Percentiles rank a stretch among this genome's conserved stretches.
Evolutionary conservation across 2,329 filamentous ascomycete species (phyloP).

Genomic region (Metarhizium humberi): DNA sequence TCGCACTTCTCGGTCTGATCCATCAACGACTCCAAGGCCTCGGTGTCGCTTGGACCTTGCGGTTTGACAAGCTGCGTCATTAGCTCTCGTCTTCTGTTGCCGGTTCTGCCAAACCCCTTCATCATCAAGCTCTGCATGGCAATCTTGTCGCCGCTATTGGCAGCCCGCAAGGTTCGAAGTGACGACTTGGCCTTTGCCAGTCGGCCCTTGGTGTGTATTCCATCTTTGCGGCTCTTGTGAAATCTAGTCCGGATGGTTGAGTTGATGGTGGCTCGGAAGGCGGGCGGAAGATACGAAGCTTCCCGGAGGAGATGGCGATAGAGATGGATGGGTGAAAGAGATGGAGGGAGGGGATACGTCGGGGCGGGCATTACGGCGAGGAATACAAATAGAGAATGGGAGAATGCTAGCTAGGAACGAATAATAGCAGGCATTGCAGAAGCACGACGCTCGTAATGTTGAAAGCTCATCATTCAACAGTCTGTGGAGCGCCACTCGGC

Average conservation of each 20-base stretch:
- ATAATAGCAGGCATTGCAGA: background rate
- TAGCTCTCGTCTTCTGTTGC: slow-evolving; percentile 40
- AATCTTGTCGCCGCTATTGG: slow-evolving; percentile 38
- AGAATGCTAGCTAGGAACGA: background rate
- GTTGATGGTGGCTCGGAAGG: slow-evolving; percentile 35
- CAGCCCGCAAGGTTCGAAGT: slow-evolving; percentile 41
- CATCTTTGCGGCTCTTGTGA: slow-evolving; percentile 25
- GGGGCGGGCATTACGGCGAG: slow-evolving; percentile 19
- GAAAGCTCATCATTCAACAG: background rate
- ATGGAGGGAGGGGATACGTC: slow-evolving; percentile 13
- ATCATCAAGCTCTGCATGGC: slow-evolving; percentile 39
- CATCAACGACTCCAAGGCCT: slow-evolving; percentile 27
- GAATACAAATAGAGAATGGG: background rate
- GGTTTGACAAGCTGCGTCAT: slow-evolving; percentile 27
- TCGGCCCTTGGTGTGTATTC: slow-evolving; percentile 18
- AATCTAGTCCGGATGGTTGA: slow-evolving; percentile 37
- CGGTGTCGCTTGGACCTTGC: slow-evolving; percentile 29
- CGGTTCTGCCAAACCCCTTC: slow-evolving; percentile 42
- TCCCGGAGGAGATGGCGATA: slow-evolving; percentile 54
- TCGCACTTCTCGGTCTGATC: slow-evolving; percentile 2
- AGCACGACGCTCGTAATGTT: too few relatives aligned
- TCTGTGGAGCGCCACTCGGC: background rate
- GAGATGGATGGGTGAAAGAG: slow-evolving; percentile 24
- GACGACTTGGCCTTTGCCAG: slow-evolving; percentile 30
- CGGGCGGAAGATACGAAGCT: slow-evolving; percentile 47